These are phyloP conservation scores for Volvox carteri DNA, from an alignment of 163 green algal species.

Conservation along the genomic window DNA sequence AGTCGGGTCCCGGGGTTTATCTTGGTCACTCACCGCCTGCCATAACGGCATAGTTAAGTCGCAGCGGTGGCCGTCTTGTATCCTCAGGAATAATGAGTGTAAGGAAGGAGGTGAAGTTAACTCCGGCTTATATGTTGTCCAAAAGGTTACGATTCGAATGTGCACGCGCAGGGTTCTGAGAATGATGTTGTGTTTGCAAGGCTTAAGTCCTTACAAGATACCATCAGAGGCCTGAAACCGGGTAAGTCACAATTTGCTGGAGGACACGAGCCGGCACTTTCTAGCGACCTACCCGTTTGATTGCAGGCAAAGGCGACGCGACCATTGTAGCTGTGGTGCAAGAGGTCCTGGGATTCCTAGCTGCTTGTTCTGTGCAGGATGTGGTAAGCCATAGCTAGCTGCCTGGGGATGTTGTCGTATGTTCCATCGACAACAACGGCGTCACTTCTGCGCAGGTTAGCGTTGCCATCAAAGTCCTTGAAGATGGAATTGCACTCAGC, in stretches of 20 bases:
- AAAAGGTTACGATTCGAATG: neutral
- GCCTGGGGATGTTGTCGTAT: neutral
- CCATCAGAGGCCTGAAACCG: conserved; percentile 17
- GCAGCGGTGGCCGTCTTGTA: neutral
- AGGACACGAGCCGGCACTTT: neutral
- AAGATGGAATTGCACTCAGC: conserved; percentile 51
- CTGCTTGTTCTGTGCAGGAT: conserved; percentile 1
- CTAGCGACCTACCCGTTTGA: neutral
- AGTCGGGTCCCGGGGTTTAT: neutral
- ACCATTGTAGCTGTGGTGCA: conserved; percentile 40
- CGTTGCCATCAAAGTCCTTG: conserved; percentile 52
- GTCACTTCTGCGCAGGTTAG: conserved; percentile 30
- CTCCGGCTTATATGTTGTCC: neutral
- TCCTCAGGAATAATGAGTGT: neutral
- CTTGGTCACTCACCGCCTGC: neutral
- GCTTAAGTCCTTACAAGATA: conserved; percentile 19
- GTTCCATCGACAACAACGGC: neutral
- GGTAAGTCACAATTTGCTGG: neutral
- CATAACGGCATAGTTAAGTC: neutral
- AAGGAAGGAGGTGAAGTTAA: neutral
- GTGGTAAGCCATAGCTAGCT: conserved; percentile 22
- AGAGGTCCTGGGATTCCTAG: conserved; percentile 25
- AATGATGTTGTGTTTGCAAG: conserved; percentile 40
- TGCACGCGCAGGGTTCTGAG: conserved; percentile 21
- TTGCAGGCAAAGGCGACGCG: conserved; percentile 36